Conservation (phyloP, 1,284 basidiomycete genomes). For the Microbotryum scabiosae region DNA sequence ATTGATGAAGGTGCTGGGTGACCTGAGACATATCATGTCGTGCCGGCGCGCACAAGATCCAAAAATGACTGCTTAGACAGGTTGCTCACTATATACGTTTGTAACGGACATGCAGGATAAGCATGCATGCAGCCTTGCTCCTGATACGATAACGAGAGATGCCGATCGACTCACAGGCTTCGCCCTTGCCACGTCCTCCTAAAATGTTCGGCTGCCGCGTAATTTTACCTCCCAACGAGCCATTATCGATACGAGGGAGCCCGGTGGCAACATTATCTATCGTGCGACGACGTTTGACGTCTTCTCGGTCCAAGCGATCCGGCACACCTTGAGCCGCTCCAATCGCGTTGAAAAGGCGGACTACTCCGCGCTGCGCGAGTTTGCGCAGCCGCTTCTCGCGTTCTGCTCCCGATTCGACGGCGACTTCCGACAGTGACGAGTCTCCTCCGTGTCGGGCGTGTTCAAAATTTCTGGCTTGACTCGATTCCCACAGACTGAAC, state of each 20-base stretch:
- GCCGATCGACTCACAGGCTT: slow-evolving; percentile 32
- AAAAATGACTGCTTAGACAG: slow-evolving; percentile 38
- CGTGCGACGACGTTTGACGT: slow-evolving; percentile 27
- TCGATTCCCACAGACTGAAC: slow-evolving; percentile 34
- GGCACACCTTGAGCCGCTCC: slow-evolving; percentile 35
- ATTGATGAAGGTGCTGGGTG: too few species aligned
- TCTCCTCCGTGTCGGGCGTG: slow-evolving; percentile 15
- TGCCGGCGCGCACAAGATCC: slow-evolving; percentile 34
- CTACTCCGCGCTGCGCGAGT: slow-evolving; percentile 37
- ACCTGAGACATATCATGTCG: not conserved
- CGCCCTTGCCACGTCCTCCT: slow-evolving; percentile 35
- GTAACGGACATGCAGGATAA: not conserved
- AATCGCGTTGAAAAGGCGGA: slow-evolving; percentile 38
- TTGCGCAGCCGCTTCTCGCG: slow-evolving; percentile 36
- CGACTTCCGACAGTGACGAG: slow-evolving; percentile 1
- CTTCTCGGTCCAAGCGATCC: slow-evolving; percentile 24
- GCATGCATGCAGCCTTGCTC: not conserved
- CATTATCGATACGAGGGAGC: slow-evolving; percentile 10
- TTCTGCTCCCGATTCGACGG: slow-evolving; percentile 30
- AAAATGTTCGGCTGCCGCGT: slow-evolving; percentile 33
- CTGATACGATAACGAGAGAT: not conserved
- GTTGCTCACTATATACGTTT: slow-evolving; percentile 33
- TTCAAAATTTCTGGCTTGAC: slow-evolving; percentile 22
- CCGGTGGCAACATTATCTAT: slow-evolving; percentile 28
- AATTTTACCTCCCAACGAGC: slow-evolving; percentile 13